Evolutionary conservation across 2,329 filamentous ascomycete genomes (phyloP), one percentile per base, ranked within the genome.

Genomic region (Fusarium temperatum): DNA sequence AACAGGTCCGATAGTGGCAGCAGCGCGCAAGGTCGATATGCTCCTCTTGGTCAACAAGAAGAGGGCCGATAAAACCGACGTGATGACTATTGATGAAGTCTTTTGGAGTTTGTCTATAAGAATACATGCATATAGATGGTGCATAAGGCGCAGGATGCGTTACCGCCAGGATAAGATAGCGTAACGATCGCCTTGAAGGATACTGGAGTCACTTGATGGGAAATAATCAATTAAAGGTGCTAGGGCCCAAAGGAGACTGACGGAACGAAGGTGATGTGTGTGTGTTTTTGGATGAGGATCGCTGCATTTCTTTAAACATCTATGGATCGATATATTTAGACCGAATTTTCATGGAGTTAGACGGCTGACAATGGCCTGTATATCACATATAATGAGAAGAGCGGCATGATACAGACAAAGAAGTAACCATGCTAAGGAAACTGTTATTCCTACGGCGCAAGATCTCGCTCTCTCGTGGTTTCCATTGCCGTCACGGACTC

Each of bases 1-100:
- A 83, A 82, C 62, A 80, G 84, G 35, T 81, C 82, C 9, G 80
- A 81, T 51, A 84, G 83, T 72, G 71, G 77, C 24, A 80, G 80
- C 60, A 84, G 83, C 54, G 79, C 82, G 17, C 83, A 84, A 72
- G 83, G 83, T n/a, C 81, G 82, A 42, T 85, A 85, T 75, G 78
- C 83, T 45, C 84, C 84, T 9, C 72, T 86, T 48, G 83, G 82
- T 26, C 84, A 85, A 66, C 80, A 82, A 59, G 83, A 85, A 59
- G 81, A 85, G n/a, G 77, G 70, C 35, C 74, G 72, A 58, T 81
- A 84, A 26, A 76, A 70, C 38, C 75, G 72, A 50, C 79, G 78
- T 54, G 74, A 75, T 61, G 73, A 75, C 58, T 72, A 76, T 53
- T 76, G 70, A 80, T 72, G 69, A 63, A 54, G 61, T 67, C 51